These are phyloP conservation scores for Fagopyrum tataricum DNA, from an alignment of 148 eudicot genomes.

Conservation along the genomic window DNA sequence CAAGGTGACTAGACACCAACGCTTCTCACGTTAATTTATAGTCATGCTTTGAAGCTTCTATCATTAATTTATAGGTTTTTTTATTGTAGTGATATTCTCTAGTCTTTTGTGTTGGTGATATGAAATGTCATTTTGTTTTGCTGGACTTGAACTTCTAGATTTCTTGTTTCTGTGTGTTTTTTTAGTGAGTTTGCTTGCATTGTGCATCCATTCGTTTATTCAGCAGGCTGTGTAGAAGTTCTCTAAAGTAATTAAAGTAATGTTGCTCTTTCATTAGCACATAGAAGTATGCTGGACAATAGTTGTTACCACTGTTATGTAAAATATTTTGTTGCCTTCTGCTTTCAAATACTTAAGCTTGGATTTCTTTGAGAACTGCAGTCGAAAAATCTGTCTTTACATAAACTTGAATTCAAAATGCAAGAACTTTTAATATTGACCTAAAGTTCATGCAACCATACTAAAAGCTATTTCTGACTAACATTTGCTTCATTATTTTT, in stretches of 20 bases:
- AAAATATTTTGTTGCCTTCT: not conserved
- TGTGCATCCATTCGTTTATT: not conserved
- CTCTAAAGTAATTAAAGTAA: not conserved
- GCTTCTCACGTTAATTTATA: not conserved
- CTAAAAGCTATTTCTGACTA: not conserved
- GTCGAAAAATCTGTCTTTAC: not conserved
- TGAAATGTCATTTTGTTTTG: too few relatives aligned
- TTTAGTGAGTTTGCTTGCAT: too few relatives aligned
- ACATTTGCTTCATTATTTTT: not conserved
- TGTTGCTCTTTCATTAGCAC: not conserved
- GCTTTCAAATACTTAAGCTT: not conserved
- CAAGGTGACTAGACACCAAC: slow-evolving; percentile 44
- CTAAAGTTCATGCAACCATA: not conserved
- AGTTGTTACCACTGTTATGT: not conserved
- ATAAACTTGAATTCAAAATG: not conserved
- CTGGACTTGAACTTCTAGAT: too few relatives aligned
- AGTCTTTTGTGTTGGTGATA: too few relatives aligned
- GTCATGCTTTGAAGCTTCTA: not conserved
- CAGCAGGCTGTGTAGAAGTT: not conserved
- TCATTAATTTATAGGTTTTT: too few relatives aligned
- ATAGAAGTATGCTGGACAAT: not conserved
- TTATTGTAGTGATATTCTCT: too few relatives aligned
- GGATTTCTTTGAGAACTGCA: not conserved
- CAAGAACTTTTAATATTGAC: not conserved
- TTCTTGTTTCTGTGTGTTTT: too few relatives aligned